Evolutionary conservation across 1,139 yeast genomes (phyloP).

Genomic region (Yamadazyma conglobata): DNA sequence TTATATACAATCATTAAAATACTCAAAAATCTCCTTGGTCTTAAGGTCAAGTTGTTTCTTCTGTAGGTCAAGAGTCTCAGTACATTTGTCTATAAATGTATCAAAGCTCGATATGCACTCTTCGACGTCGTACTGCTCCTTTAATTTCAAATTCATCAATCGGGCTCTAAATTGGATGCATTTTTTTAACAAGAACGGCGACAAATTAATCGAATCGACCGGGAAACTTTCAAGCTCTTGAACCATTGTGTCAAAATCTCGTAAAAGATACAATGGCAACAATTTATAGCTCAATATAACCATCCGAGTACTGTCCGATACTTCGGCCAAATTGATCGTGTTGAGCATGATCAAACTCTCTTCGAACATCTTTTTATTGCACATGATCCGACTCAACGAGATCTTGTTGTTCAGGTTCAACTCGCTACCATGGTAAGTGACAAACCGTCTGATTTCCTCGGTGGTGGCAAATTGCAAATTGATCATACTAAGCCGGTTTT

Average conservation of each 20-base stretch:
- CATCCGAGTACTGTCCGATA: constrained; percentile 24
- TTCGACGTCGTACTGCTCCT: constrained; percentile 3
- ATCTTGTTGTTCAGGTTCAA: constrained; percentile 30
- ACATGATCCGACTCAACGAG: constrained; percentile 28
- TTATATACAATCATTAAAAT: constrained; percentile 17
- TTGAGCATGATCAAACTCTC: constrained; percentile 24
- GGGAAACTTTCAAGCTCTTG: constrained; percentile 27
- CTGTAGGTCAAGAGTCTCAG: constrained; percentile 28
- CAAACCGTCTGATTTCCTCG: constrained; percentile 18
- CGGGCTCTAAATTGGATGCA: constrained; percentile 27
- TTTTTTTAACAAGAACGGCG: constrained; percentile 35
- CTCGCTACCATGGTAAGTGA: constrained; percentile 9
- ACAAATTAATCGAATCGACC: constrained; percentile 26
- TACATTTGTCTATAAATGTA: constrained; percentile 32
- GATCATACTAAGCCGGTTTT: constrained; percentile 15
- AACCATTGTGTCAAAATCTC: constrained; percentile 20
- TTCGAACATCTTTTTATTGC: constrained; percentile 25
- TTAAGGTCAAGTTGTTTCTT: constrained; percentile 21
- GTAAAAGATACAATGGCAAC: constrained; percentile 19
- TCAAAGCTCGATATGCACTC: constrained; percentile 1
- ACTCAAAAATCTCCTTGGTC: constrained; percentile 20
- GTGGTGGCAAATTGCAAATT: constrained; percentile 15
- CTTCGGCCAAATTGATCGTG: constrained; percentile 16
- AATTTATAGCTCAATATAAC: constrained; percentile 22
- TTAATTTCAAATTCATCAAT: constrained; percentile 14